Evolutionary conservation across 805 yeast genomes (phyloP).

Genomic region (Ascoidea rubescens): DNA sequence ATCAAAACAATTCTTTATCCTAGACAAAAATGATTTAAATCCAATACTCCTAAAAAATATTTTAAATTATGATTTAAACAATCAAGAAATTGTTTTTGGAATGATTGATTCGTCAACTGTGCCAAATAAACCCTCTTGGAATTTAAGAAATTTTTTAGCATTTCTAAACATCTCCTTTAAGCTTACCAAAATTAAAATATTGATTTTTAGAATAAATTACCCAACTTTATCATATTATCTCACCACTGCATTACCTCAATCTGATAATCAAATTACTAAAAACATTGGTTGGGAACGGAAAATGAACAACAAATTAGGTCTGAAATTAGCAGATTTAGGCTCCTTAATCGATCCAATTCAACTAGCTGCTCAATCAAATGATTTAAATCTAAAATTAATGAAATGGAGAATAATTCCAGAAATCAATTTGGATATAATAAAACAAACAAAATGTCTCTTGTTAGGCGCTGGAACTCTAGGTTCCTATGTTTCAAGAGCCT

Average conservation of each 20-base stretch:
- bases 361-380: conserved; percentile 85
- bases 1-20: conserved; percentile 17
- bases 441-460: conserved; percentile 48
- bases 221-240: conserved; percentile 19
- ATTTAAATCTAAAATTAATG: conserved; percentile 82
- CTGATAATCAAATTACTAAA: conserved; percentile 20
- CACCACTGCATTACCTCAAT: conserved; percentile 1
- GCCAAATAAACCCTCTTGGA: conserved; percentile 30
- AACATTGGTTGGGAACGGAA: conserved; percentile 89
- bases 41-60: conserved; percentile 9
- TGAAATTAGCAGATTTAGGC: conserved; percentile 75
- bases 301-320: conserved; percentile 54
- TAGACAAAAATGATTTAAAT: conserved; percentile 11
- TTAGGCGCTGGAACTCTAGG: conserved; percentile 98
- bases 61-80: conserved; percentile 12
- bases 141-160: conserved; percentile 44
- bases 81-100: conserved; percentile 16
- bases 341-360: conserved; percentile 67
- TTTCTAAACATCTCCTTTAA: conserved; percentile 21
- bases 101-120: conserved; percentile 26
- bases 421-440: conserved; percentile 53
- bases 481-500: conserved; percentile 72
- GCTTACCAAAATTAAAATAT: conserved; percentile 23
- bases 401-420: conserved; percentile 91
- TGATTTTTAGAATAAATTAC: conserved; percentile 24